Percentiles rank a stretch among this genome's conserved stretches.
These are phyloP conservation scores for Fusarium sacchari DNA, from an alignment of 2,329 filamentous ascomycete species.

Conservation along the genomic window DNA sequence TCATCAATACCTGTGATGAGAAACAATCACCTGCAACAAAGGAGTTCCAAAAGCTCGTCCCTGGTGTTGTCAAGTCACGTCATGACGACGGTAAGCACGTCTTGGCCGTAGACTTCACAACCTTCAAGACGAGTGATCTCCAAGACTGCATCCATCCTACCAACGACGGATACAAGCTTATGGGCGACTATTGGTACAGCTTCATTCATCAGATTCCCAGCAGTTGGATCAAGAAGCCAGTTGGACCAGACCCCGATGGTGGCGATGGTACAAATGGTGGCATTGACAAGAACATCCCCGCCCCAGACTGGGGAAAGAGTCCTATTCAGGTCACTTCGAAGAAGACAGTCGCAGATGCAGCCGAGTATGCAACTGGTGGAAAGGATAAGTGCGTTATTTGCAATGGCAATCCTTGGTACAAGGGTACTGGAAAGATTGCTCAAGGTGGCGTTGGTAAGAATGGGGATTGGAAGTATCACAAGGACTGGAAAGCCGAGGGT, in stretches of 20 bases:
- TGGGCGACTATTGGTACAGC: conserved; percentile 40
- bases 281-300: conserved; percentile 7
- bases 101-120: conserved; percentile 20
- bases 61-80: background rate
- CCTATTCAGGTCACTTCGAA: background rate
- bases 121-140: conserved; percentile 1
- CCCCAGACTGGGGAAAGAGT: background rate
- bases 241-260: conserved; percentile 12
- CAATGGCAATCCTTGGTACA: background rate
- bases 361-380: background rate
- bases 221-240: conserved; percentile 30
- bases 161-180: conserved; percentile 20
- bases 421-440: background rate
- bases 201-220: conserved; percentile 37
- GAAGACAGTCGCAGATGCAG: background rate
- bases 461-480: conserved; percentile 11
- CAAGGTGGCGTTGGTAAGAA: background rate
- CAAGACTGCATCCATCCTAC: conserved; percentile 41
- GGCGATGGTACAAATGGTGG: background rate
- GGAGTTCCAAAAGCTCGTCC: conserved; percentile 6
- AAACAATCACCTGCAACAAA: background rate
- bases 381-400: background rate
- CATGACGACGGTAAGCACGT: conserved; percentile 8
- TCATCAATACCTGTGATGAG: conserved; percentile 8
- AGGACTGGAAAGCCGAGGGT: background rate